These are phyloP conservation scores for Colletotrichum lentis DNA, from an alignment of 2,329 filamentous ascomycete genomes.

Conservation along the genomic window DNA sequence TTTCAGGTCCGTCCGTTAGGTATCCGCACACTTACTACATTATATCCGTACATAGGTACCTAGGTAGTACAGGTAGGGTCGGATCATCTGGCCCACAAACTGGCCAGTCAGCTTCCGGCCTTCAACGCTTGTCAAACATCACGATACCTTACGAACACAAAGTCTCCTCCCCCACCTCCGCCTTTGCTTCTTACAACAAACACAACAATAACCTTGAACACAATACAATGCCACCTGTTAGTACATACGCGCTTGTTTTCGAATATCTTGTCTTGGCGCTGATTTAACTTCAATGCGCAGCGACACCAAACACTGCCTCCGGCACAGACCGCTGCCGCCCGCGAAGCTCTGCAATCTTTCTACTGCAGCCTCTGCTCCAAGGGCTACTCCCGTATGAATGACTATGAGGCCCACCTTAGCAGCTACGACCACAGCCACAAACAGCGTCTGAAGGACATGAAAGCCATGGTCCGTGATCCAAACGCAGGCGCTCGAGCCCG, in stretches of 20 bases:
- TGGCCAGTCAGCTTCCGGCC: neutral
- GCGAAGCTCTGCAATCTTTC: constrained; percentile 81
- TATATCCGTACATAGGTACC: no score
- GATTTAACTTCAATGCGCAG: constrained; percentile 45
- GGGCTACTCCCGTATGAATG: constrained; percentile 93
- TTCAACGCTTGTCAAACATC: neutral
- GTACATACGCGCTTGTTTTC: constrained; percentile 51
- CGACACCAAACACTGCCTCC: constrained; percentile 66
- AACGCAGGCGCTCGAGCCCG: constrained; percentile 70
- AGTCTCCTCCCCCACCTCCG: neutral
- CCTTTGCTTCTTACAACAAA: neutral
- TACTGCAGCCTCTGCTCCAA: constrained; percentile 90
- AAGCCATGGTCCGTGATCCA: constrained; percentile 79
- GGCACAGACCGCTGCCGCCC: constrained; percentile 69
- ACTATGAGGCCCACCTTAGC: constrained; percentile 92
- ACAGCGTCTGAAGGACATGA: constrained; percentile 88
- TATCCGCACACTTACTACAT: no score
- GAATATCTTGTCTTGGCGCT: constrained; percentile 2
- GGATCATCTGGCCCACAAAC: neutral
- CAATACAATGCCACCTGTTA: constrained; percentile 64
- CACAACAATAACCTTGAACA: neutral
- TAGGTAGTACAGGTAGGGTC: neutral
- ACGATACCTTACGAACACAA: no score
- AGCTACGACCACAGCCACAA: constrained; percentile 97
- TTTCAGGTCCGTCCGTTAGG: neutral